Evolutionary conservation across 2,329 filamentous ascomycete species (phyloP).

Genomic region (Colletotrichum sp.): DNA sequence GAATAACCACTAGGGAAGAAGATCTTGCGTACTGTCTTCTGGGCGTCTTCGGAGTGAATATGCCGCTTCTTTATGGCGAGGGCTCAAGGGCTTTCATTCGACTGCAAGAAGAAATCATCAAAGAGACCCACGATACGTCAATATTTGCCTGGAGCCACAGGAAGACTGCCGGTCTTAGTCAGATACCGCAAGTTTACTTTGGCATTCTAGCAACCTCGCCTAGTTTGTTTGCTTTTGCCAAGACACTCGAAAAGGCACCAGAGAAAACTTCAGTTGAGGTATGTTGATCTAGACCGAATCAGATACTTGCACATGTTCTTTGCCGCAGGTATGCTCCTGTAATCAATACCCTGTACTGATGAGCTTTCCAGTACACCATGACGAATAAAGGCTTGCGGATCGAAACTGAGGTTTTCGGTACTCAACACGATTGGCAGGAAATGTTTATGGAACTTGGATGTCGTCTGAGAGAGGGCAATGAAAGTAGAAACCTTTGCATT

Average conservation of each 20-base stretch:
- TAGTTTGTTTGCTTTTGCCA: not conserved
- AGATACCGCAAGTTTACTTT: not conserved
- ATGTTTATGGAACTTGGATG: too few species aligned
- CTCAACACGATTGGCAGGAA: too few species aligned
- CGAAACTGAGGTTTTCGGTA: too few species aligned
- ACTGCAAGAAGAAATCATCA: constrained; percentile 2
- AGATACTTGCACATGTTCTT: too few species aligned
- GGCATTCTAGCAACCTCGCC: not conserved
- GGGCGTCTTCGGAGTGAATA: constrained; percentile 30
- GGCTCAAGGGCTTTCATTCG: constrained; percentile 25
- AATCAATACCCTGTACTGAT: too few species aligned
- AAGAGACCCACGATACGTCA: not conserved
- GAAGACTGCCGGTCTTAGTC: too few species aligned
- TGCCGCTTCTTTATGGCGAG: constrained; percentile 31
- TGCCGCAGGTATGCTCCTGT: too few species aligned
- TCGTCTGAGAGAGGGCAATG: too few species aligned
- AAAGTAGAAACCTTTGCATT: too few species aligned
- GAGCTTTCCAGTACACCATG: too few species aligned
- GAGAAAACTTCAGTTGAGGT: not conserved
- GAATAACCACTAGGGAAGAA: constrained; percentile 24
- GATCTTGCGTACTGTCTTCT: constrained; percentile 29
- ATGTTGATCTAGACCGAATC: not conserved
- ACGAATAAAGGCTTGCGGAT: too few species aligned
- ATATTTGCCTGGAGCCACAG: not conserved
- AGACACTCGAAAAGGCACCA: not conserved